phyloP scores from a whole-genome alignment of 495 filamentous ascomycete genomes.

The Copromyces sp. region DNA sequence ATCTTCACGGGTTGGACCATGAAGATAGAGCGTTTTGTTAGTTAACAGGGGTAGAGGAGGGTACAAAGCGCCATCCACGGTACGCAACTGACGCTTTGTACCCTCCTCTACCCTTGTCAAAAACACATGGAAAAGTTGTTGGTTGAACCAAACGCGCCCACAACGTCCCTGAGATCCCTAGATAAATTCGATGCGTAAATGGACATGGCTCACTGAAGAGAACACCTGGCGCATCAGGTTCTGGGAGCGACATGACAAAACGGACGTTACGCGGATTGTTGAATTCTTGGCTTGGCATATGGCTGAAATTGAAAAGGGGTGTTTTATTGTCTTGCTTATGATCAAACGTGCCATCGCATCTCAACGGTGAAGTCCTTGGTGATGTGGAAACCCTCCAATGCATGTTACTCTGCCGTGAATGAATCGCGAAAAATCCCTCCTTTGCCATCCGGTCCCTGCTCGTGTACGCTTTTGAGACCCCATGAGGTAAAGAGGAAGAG shows the following conservation, averaged over 20 bases:
- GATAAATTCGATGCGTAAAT: background rate
- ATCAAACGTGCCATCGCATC: background rate
- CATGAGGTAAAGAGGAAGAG: background rate
- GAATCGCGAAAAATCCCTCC: background rate
- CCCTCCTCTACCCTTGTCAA: no score
- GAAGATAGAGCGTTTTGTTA: no score
- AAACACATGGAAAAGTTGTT: no score
- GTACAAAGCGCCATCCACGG: no score
- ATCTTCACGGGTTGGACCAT: no score
- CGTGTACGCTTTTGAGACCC: background rate
- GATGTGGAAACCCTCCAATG: background rate
- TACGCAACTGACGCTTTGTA: no score
- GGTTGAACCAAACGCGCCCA: no score
- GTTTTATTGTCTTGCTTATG: background rate
- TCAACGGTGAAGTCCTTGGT: background rate
- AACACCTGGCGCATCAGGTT: background rate
- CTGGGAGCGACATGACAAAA: background rate
- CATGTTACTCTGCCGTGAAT: background rate
- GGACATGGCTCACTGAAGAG: background rate
- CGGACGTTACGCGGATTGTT: background rate
- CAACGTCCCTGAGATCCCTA: background rate
- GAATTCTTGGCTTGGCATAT: background rate
- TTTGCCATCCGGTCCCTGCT: background rate
- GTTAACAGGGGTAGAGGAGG: no score
- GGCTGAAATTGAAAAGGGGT: background rate